Base-by-base conservation (phyloP, 2,329 filamentous ascomycete genomes). In the Ophiosphaerella narmari region DNA sequence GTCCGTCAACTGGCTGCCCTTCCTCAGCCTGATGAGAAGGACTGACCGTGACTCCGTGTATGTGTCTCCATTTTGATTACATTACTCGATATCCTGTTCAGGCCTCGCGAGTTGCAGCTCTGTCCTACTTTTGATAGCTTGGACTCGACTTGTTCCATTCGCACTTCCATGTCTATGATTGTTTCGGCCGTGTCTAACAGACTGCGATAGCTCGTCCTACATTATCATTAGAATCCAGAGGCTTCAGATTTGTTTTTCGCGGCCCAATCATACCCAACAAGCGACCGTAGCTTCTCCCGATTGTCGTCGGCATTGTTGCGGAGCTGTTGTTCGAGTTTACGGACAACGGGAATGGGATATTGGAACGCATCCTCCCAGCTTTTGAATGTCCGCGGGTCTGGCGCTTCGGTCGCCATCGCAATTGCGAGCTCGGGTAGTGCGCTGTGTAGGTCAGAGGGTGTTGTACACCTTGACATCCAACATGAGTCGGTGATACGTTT, bases 101-200 rank as follows among this genome's bases (percentile, higher is more conserved):
- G 79, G 23, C 86, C 80, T 44, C 81, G 77, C 33, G 90, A 83
- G 43, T 92, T 91, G 74, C 93, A 97, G 48, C 84, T 83, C 36
- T 83, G 83, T 39, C 90, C 90, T 76, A 96, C 87, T 51, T 80
- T 80, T 13, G 82, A 82, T 43, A 97, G 80, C 33, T 86, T 83
- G 5, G 80, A 77, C 72, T 96, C 91, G 13, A 91, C 87, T 11
- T 79, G 77, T 53, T 87, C 83, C 76, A 94, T 93, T 68, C 93
- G 86, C 34, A 75, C 75, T 60, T 90, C 88, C 90, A 97, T 96
- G 53, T 86, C 83, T 46, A 97, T 88, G 60, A 97, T 97, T n/a
- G 87, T 87, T 75, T 97, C 92, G 46, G 93, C 93, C 0, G 93
- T 97, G 44, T 90, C 90, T 23, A 97, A 85, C 7, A 97, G 85